phyloP scores from a whole-genome alignment of 306 rosid species.

The Glycine tomentella region DNA sequence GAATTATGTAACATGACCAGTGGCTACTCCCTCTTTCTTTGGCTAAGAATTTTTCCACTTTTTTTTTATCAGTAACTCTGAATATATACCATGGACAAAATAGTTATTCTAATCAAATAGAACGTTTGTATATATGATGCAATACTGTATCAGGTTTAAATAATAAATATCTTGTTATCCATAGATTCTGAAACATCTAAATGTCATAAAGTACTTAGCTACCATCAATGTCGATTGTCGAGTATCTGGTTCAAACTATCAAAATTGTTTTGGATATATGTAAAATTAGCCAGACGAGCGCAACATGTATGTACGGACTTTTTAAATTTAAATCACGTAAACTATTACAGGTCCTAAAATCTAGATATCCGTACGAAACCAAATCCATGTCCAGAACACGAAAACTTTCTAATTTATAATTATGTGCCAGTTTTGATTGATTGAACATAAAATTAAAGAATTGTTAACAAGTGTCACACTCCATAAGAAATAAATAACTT shows the following conservation, averaged over 20 bases:
- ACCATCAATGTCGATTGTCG: too few relatives aligned
- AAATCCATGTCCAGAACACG: neutral
- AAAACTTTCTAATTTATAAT: too few relatives aligned
- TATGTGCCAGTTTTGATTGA: neutral
- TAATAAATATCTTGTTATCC: neutral
- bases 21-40: neutral
- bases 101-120: neutral
- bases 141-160: neutral
- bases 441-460: neutral
- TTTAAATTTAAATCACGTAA: too few relatives aligned
- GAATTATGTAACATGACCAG: slow-evolving; percentile 32
- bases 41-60: neutral
- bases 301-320: too few relatives aligned
- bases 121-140: neutral
- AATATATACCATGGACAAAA: neutral
- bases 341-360: neutral
- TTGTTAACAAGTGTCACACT: too few relatives aligned
- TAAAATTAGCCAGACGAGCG: too few relatives aligned
- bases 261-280: too few relatives aligned
- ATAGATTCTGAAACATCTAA: neutral
- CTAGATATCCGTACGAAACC: neutral
- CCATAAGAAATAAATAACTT: too few relatives aligned
- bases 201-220: too few relatives aligned
- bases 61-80: neutral
- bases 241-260: too few relatives aligned